phyloP scores from a whole-genome alignment of 352 stramenopile species.

The Globisporangium alternatum region DNA sequence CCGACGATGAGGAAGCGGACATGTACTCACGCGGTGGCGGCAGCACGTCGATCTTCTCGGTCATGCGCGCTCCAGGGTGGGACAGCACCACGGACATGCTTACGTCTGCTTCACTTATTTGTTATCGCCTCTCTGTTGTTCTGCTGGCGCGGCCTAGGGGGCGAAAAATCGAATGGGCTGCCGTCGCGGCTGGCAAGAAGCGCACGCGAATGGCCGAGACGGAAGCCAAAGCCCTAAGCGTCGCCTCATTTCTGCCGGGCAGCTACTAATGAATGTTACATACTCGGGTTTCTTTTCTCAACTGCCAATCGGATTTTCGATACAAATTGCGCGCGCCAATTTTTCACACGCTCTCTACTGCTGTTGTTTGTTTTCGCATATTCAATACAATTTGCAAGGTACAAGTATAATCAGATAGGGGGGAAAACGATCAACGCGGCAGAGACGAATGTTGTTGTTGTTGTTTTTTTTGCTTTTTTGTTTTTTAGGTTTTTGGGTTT shows the following conservation, averaged over 20 bases:
- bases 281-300: neutral
- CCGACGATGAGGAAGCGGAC: neutral
- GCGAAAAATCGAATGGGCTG: slow-evolving; percentile 11
- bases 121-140: neutral
- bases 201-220: neutral
- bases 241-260: neutral
- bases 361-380: too few relatives aligned
- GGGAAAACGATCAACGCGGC: too few relatives aligned
- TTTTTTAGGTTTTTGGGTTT: too few relatives aligned
- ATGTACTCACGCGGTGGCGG: slow-evolving; percentile 2
- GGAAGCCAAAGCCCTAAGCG: slow-evolving; percentile 4
- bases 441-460: too few relatives aligned
- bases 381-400: neutral
- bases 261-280: slow-evolving; percentile 8
- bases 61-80: slow-evolving; percentile 4
- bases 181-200: neutral
- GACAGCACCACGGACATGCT: slow-evolving; percentile 13
- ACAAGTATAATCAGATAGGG: neutral
- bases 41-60: slow-evolving; percentile 11
- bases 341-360: slow-evolving; percentile 3
- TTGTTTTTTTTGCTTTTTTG: too few relatives aligned
- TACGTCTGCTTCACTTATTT: neutral
- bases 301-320: neutral
- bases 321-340: neutral
- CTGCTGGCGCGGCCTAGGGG: neutral